These are phyloP conservation scores for Taphrina flavorubra DNA, from an alignment of 1,139 yeast species.

Conservation along the genomic window DNA sequence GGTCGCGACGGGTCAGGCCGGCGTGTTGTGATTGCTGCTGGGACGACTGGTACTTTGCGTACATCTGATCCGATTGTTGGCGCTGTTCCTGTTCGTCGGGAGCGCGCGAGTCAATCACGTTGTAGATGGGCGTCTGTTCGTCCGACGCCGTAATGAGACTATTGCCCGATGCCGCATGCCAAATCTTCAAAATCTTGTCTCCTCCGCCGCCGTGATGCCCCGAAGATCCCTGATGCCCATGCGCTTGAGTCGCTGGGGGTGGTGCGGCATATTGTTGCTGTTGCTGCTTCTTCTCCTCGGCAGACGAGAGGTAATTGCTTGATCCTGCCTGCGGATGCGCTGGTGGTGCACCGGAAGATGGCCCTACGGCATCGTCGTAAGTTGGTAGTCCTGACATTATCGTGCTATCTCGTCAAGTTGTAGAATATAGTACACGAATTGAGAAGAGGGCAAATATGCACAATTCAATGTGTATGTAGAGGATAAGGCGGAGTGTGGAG, in stretches of 20 bases:
- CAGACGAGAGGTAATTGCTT: neutral
- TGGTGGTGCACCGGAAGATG: slow-evolving; percentile 8
- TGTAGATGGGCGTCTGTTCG: slow-evolving; percentile 30
- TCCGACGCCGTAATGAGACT: slow-evolving; percentile 32
- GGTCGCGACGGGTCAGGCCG: slow-evolving; percentile 23
- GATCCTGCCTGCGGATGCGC: slow-evolving; percentile 6
- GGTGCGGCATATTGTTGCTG: slow-evolving; percentile 1
- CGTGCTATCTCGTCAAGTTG: too few relatives aligned
- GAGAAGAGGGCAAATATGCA: too few relatives aligned
- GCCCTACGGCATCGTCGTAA: slow-evolving; percentile 15
- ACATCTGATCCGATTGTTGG: slow-evolving; percentile 10
- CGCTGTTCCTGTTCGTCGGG: slow-evolving; percentile 29
- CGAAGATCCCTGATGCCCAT: neutral
- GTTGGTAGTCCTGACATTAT: slow-evolving; percentile 17
- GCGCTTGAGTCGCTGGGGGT: neutral
- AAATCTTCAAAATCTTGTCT: slow-evolving; percentile 15
- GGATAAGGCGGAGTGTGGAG: neutral
- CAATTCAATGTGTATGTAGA: neutral
- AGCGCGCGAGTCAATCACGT: slow-evolving; percentile 30
- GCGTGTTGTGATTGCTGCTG: neutral
- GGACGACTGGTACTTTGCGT: neutral
- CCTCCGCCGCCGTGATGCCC: slow-evolving; percentile 4
- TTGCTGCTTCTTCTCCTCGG: slow-evolving; percentile 14
- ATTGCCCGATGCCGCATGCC: slow-evolving; percentile 34
- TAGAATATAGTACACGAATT: too few relatives aligned